phyloP scores from a whole-genome alignment of 176 grass and related monocot genomes.

The Eleusine indica region DNA sequence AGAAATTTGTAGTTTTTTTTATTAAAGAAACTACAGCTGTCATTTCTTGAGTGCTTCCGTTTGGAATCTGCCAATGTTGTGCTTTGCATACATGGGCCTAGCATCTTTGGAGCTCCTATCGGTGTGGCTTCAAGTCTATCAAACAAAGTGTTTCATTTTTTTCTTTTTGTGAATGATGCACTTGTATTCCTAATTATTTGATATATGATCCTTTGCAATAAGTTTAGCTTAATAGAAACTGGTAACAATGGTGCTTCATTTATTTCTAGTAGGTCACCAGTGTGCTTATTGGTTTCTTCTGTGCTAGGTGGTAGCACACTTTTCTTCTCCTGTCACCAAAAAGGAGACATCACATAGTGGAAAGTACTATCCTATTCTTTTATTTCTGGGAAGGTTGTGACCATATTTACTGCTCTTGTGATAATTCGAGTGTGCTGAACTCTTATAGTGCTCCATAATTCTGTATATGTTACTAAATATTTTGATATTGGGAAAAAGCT shows the following conservation, averaged over 20 bases:
- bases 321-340: slow-evolving; percentile 30
- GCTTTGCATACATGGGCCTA: slow-evolving; percentile 31
- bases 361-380: slow-evolving; percentile 7
- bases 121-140: slow-evolving; percentile 37
- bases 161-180: slow-evolving; percentile 18
- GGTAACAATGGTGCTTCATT: slow-evolving; percentile 9
- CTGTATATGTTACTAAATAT: not conserved
- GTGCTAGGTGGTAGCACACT: not conserved
- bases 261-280: slow-evolving; percentile 8
- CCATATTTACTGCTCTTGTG: slow-evolving; percentile 7
- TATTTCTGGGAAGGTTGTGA: slow-evolving; percentile 10
- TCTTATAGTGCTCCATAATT: not conserved
- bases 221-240: slow-evolving; percentile 21
- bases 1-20: slow-evolving; percentile 17
- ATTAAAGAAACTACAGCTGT: slow-evolving; percentile 26
- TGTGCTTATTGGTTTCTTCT: slow-evolving; percentile 23
- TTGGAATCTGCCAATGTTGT: slow-evolving; percentile 38
- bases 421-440: slow-evolving; percentile 30
- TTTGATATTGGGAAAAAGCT: not conserved
- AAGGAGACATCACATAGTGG: slow-evolving; percentile 43
- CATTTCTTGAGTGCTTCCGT: slow-evolving; percentile 36
- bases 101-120: slow-evolving; percentile 21
- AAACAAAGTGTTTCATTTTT: slow-evolving; percentile 34
- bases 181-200: slow-evolving; percentile 30
- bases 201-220: slow-evolving; percentile 33